Evolutionary conservation across 106 monocot species (phyloP).

Genomic region (Narthecium ossifragum): DNA sequence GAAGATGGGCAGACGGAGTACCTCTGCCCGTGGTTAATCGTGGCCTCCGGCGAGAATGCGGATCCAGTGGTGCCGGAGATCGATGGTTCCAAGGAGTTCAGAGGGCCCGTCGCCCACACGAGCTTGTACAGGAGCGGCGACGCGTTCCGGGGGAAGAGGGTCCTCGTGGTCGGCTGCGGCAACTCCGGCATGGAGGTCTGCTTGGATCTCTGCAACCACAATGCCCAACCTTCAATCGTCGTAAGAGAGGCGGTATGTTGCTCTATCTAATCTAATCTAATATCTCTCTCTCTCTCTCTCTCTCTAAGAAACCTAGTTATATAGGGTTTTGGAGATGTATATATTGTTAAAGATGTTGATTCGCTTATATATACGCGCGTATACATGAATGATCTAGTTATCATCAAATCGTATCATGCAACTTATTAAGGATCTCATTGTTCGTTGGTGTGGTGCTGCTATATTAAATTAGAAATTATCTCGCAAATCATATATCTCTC

Average conservation of each 20-base stretch:
- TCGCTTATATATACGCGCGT: background rate
- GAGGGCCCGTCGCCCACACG: conserved; percentile 34
- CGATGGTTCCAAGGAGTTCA: conserved; percentile 37
- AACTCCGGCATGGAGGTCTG: conserved; percentile 86
- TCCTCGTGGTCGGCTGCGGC: conserved; percentile 75
- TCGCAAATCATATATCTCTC: no score
- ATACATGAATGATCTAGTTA: background rate
- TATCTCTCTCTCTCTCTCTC: background rate
- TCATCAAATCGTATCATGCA: no score
- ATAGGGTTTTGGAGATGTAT: no score
- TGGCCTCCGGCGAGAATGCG: conserved; percentile 90
- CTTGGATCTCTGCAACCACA: conserved; percentile 67
- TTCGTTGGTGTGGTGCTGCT: no score
- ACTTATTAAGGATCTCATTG: no score
- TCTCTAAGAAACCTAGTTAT: background rate
- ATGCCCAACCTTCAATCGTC: conserved; percentile 46
- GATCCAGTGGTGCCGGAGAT: conserved; percentile 63
- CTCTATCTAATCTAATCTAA: background rate
- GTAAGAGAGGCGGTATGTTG: conserved; percentile 57
- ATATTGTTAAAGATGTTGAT: background rate
- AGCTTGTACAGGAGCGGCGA: conserved; percentile 53
- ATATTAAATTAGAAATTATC: no score
- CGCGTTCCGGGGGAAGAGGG: conserved; percentile 42
- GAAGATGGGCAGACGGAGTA: conserved; percentile 23
- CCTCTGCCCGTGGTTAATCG: conserved; percentile 52